Evolutionary conservation across 73 alveolate species (phyloP).

Genomic region (Loxodes magnus): DNA sequence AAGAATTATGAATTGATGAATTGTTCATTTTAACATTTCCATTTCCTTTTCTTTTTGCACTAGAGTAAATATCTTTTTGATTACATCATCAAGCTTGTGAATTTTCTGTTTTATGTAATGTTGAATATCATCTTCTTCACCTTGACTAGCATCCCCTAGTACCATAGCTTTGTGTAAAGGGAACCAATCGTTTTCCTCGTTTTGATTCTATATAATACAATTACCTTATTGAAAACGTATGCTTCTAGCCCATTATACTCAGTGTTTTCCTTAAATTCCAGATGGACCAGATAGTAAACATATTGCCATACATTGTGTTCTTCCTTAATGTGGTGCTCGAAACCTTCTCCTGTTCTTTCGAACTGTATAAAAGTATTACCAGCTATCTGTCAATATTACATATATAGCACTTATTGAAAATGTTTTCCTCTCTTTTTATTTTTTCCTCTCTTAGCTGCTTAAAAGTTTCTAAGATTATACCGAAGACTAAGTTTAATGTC

Average conservation of each 20-base stretch:
- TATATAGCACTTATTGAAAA: slow-evolving; percentile 54
- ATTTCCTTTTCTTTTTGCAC: too few relatives aligned
- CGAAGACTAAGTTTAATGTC: slow-evolving; percentile 62
- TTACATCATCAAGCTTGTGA: too few relatives aligned
- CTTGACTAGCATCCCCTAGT: too few relatives aligned
- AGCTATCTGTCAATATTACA: slow-evolving; percentile 59
- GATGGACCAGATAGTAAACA: slow-evolving; percentile 21
- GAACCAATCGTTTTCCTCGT: too few relatives aligned
- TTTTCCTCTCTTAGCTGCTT: slow-evolving; percentile 67
- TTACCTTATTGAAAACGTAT: slow-evolving; percentile 23
- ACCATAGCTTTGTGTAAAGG: too few relatives aligned
- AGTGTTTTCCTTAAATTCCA: slow-evolving; percentile 23
- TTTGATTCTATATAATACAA: too few relatives aligned
- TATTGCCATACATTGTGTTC: slow-evolving; percentile 47
- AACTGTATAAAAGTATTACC: slow-evolving; percentile 9
- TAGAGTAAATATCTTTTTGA: too few relatives aligned
- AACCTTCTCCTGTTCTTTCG: slow-evolving; percentile 70
- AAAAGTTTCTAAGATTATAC: slow-evolving; percentile 80
- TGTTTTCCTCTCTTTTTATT: slow-evolving; percentile 50
- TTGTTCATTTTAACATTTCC: too few relatives aligned
- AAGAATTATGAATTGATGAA: too few relatives aligned
- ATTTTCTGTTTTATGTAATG: too few relatives aligned
- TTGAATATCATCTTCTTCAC: too few relatives aligned
- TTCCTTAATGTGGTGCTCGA: slow-evolving; percentile 44
- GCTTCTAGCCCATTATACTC: slow-evolving; percentile 36